These are phyloP conservation scores for Saturnispora galanensis DNA, from an alignment of 805 yeast species.

Conservation along the genomic window DNA sequence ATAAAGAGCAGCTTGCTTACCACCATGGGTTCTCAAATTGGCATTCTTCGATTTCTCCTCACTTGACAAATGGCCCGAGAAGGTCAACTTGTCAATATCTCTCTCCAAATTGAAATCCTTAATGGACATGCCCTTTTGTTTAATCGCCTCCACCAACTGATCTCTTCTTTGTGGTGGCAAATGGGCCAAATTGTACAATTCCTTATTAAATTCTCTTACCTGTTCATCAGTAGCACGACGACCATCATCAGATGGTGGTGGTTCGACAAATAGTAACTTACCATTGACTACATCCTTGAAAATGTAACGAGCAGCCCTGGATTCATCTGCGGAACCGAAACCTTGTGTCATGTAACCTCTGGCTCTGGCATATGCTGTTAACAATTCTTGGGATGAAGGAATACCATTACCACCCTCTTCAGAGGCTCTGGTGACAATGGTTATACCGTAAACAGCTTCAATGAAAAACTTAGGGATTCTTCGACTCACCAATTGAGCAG, in stretches of 20 bases:
- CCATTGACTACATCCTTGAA: conserved; percentile 94
- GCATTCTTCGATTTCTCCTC: conserved; percentile 34
- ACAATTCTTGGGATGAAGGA: conserved; percentile 82
- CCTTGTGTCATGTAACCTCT: conserved; percentile 98
- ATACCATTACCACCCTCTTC: conserved; percentile 87
- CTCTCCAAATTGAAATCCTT: conserved; percentile 54
- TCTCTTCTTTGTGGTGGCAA: conserved; percentile 65
- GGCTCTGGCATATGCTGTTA: conserved; percentile 89
- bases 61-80: conserved; percentile 64
- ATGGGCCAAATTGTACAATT: conserved; percentile 53
- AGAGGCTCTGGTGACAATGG: conserved; percentile 60
- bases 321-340: conserved; percentile 93
- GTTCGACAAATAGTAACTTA: conserved; percentile 70
- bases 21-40: conserved; percentile 53
- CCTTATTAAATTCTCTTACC: conserved; percentile 58
- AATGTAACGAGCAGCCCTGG: conserved; percentile 86
- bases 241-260: conserved; percentile 73
- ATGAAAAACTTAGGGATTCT: conserved; percentile 81
- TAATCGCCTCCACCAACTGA: conserved; percentile 60
- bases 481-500: conserved; percentile 73
- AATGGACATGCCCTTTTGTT: conserved; percentile 38
- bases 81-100: conserved; percentile 65
- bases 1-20: conserved; percentile 69
- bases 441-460: conserved; percentile 91
- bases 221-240: conserved; percentile 43